Evolutionary conservation across 768 basidiomycete genomes (phyloP).

Genomic region (Dendrothele bispora): DNA sequence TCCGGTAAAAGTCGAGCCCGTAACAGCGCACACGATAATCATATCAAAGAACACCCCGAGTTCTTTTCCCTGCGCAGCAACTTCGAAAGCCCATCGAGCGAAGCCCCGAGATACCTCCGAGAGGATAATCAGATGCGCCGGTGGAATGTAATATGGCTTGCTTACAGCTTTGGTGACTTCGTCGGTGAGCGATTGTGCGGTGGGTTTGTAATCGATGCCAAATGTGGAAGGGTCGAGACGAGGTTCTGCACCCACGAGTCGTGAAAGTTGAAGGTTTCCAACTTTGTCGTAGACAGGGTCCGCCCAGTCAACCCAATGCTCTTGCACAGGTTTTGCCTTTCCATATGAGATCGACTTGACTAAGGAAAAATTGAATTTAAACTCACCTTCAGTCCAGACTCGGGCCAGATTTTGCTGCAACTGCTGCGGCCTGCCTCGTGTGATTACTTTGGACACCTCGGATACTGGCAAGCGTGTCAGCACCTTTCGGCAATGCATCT

Average conservation of each 20-base stretch:
- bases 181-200: slow-evolving; percentile 10
- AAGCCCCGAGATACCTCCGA: slow-evolving; percentile 22
- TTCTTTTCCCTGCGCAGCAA: slow-evolving; percentile 15
- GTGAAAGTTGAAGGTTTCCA: slow-evolving; percentile 20
- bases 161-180: slow-evolving; percentile 15
- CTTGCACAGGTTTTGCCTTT: slow-evolving; percentile 21
- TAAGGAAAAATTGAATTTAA: not conserved
- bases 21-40: slow-evolving; percentile 20
- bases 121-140: slow-evolving; percentile 20
- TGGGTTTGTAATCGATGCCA: slow-evolving; percentile 20
- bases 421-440: slow-evolving; percentile 22
- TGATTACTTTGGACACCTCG: slow-evolving; percentile 23
- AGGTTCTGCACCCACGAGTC: slow-evolving; percentile 21
- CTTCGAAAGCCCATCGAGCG: slow-evolving; percentile 21
- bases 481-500: slow-evolving; percentile 15
- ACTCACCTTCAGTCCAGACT: slow-evolving; percentile 20
- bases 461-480: slow-evolving; percentile 20
- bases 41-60: slow-evolving; percentile 21
- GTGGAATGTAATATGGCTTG: slow-evolving; percentile 23
- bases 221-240: slow-evolving; percentile 17
- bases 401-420: slow-evolving; percentile 22
- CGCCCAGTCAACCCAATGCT: slow-evolving; percentile 21
- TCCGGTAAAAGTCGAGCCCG: slow-evolving; percentile 19
- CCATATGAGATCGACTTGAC: not conserved
- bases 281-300: slow-evolving; percentile 18